Evolutionary conservation across 495 filamentous ascomycete species (phyloP).

Genomic region (Bombardia bombarda): DNA sequence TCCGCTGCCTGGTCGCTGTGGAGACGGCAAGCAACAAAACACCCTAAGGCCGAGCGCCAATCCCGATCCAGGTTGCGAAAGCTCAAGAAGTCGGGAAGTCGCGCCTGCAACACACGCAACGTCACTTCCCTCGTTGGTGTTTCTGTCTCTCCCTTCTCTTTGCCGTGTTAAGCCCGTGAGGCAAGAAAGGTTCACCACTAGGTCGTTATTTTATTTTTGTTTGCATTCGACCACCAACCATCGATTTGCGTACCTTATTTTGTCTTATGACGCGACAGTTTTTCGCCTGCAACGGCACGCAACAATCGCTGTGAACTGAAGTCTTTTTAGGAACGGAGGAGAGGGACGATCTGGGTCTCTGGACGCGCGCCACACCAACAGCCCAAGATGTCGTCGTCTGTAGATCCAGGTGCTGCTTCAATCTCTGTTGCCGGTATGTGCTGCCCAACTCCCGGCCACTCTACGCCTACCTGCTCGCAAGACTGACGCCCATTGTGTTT

Average conservation of each 20-base stretch:
- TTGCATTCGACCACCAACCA: too few species aligned
- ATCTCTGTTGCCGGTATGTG: constrained; percentile 56
- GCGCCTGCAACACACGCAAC: background rate
- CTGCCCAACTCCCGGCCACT: background rate
- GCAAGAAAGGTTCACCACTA: too few species aligned
- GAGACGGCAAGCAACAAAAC: constrained; percentile 2
- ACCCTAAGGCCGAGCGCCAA: background rate
- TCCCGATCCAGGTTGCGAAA: background rate
- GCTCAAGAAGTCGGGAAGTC: background rate
- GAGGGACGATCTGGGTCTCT: too few species aligned
- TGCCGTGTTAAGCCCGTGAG: background rate
- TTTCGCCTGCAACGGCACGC: too few species aligned
- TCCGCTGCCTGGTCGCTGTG: constrained; percentile 1
- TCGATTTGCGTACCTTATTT: too few species aligned
- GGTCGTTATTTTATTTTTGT: too few species aligned
- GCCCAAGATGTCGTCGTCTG: constrained; percentile 15
- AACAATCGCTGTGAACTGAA: too few species aligned
- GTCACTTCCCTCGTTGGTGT: background rate
- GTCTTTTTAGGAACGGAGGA: too few species aligned
- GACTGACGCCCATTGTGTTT: constrained; percentile 7
- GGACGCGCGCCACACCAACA: too few species aligned
- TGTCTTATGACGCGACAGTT: too few species aligned
- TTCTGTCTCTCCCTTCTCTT: background rate
- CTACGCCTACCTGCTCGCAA: background rate
- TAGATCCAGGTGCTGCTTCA: constrained; percentile 34